Conservation (phyloP, 2,329 filamentous ascomycete genomes). For the Aplosporella prunicola region DNA sequence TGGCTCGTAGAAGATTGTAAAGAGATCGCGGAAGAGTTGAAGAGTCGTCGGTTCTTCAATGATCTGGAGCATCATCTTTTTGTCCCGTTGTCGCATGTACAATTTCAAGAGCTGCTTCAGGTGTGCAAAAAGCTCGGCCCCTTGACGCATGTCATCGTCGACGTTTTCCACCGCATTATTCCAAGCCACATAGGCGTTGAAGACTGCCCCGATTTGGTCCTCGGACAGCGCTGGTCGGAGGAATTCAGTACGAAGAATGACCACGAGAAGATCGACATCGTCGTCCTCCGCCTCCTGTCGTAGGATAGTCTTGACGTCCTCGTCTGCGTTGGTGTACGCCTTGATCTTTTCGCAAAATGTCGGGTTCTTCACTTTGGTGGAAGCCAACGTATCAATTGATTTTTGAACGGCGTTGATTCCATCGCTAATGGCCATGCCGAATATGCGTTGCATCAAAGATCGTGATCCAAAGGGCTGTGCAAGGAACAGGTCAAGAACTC, state of each 20-base stretch:
- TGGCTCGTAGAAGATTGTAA: slow-evolving; percentile 98
- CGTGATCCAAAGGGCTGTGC: slow-evolving; percentile 88
- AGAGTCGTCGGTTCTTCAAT: slow-evolving; percentile 96
- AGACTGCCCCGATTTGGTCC: slow-evolving; percentile 72
- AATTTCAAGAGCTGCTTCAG: slow-evolving; percentile 92
- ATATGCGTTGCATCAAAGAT: slow-evolving; percentile 88
- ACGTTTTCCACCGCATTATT: slow-evolving; percentile 87
- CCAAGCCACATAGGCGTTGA: slow-evolving; percentile 94
- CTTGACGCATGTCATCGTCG: slow-evolving; percentile 79
- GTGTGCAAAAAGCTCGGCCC: slow-evolving; percentile 85
- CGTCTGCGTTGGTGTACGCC: slow-evolving; percentile 65
- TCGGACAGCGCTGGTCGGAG: slow-evolving; percentile 61
- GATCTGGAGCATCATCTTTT: slow-evolving; percentile 91
- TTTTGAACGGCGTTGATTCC: slow-evolving; percentile 80
- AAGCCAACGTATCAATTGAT: slow-evolving; percentile 66
- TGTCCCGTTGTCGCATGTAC: slow-evolving; percentile 82
- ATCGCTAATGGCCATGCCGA: slow-evolving; percentile 82
- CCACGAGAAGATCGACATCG: slow-evolving; percentile 74
- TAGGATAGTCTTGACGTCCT: slow-evolving; percentile 64
- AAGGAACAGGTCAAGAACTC: slow-evolving; percentile 86
- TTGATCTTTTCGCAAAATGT: slow-evolving; percentile 74
- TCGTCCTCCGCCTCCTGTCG: slow-evolving; percentile 64
- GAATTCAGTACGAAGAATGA: slow-evolving; percentile 69
- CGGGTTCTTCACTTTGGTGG: slow-evolving; percentile 67
- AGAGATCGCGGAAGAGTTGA: slow-evolving; percentile 90